Evolutionary conservation across 202 grass and related monocot genomes (phyloP).

Genomic region (Brachypodium distachyon): DNA sequence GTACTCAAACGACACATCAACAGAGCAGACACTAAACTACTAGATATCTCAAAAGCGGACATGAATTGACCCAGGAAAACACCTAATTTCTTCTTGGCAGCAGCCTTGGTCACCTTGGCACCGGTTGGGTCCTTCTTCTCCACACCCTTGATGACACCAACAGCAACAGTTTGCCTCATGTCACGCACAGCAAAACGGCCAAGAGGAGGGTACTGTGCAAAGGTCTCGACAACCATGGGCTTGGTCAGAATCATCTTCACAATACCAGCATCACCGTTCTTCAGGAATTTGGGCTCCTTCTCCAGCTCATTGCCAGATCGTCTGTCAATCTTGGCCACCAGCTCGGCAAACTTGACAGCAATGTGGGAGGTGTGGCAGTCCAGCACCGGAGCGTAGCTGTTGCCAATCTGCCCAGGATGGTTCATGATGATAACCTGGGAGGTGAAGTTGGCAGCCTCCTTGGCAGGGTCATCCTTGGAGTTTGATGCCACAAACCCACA

Average conservation of each 20-base stretch:
- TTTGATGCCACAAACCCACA: conserved; percentile 77
- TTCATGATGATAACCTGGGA: conserved; percentile 96
- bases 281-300: conserved; percentile 80
- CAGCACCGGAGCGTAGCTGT: conserved; percentile 64
- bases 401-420: conserved; percentile 80
- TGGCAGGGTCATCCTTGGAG: conserved; percentile 87
- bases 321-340: conserved; percentile 78
- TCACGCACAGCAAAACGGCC: conserved; percentile 79
- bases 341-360: conserved; percentile 76
- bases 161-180: conserved; percentile 84
- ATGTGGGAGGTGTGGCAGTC: conserved; percentile 92
- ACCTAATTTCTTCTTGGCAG: conserved; percentile 78
- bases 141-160: conserved; percentile 73
- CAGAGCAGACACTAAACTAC: neutral
- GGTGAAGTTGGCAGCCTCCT: conserved; percentile 79
- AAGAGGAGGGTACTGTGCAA: conserved; percentile 56
- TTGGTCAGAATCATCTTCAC: conserved; percentile 92
- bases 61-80: neutral
- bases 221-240: conserved; percentile 91
- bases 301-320: conserved; percentile 84
- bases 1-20: conserved; percentile 20
- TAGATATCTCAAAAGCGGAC: conserved; percentile 7
- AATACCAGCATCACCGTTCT: conserved; percentile 76
- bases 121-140: conserved; percentile 89
- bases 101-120: conserved; percentile 84